Base-by-base conservation (phyloP, 1,284 basidiomycete genomes). In the Tilletiaria anomala region DNA sequence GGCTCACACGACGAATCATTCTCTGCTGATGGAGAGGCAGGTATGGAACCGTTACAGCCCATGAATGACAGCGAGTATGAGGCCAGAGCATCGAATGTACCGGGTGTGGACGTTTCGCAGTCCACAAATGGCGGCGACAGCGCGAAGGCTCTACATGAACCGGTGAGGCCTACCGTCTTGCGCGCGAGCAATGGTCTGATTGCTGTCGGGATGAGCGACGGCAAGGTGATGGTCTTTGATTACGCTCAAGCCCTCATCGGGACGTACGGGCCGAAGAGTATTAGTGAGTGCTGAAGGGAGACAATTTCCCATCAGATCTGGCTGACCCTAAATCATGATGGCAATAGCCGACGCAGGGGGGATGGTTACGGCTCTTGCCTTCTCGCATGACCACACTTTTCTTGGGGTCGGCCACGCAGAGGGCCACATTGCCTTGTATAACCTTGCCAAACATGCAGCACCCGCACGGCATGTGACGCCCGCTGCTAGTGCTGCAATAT, bases 301-400 rank as follows among this genome's bases (percentile, higher is more conserved):
- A 35, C 36, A 21, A 24, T 39, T 32, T 18, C 16, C 11, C 43
- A 2, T 15, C 16, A 31, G 6, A 21, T 29, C 31, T 16, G 34
- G 37, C 11, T 32, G 34, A 22, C 21, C 39, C 11, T 34, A 5
- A 6, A 6, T 8, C 22, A n/a, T 18, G 8, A 16, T 10, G 5
- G 12, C 32, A 44, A 45, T 65, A 82, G 79, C 72, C 35, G 76
- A 71, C 56, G 67, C 71, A 8, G 71, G 79, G 14, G 86, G 87
- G 12, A 69, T 83, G n/a, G 85, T 93, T 14, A 93, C 86, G 5
- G 82, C 88, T 1, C 69, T 99, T 4, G 80, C 86, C 2, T 72
- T 99, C 38, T 94, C 89, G 3, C 79, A 84, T 51, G 93, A 99
- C 61, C 84, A 88, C 56, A 91, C 89, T 0, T 96, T 79, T 65